phyloP scores from a whole-genome alignment of 148 eudicot species.

The Vaccinium myrtillus region DNA sequence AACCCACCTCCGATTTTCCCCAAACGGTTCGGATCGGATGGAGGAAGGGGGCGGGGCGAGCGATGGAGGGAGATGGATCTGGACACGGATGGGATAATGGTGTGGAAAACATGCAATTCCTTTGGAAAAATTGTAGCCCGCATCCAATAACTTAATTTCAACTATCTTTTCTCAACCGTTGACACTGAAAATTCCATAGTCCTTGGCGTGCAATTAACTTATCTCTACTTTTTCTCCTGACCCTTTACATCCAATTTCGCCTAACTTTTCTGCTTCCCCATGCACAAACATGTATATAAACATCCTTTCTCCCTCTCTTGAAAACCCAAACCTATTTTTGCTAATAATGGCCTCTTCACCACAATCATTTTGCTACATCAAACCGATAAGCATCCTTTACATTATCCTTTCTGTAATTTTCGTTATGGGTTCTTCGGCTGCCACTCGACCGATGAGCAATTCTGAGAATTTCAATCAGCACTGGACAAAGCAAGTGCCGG shows the following conservation, averaged over 20 bases:
- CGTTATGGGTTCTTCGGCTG: neutral
- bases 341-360: neutral
- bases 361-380: neutral
- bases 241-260: constrained; percentile 18
- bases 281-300: constrained; percentile 5
- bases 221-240: neutral
- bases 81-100: too few relatives aligned
- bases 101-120: too few relatives aligned
- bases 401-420: neutral
- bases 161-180: neutral
- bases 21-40: too few relatives aligned
- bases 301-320: neutral
- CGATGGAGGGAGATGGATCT: too few relatives aligned
- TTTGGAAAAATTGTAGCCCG: neutral
- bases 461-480: neutral
- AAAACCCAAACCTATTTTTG: neutral
- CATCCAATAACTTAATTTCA: neutral
- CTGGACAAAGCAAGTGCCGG: neutral
- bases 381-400: neutral
- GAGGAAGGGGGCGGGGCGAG: too few relatives aligned
- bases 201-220: constrained; percentile 14
- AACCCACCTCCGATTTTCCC: too few relatives aligned
- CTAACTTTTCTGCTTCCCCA: constrained; percentile 16
- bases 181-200: constrained; percentile 18
- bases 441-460: neutral